Evolutionary conservation across 352 stramenopile genomes (phyloP).

Genomic region (Phytophthora megakarya): DNA sequence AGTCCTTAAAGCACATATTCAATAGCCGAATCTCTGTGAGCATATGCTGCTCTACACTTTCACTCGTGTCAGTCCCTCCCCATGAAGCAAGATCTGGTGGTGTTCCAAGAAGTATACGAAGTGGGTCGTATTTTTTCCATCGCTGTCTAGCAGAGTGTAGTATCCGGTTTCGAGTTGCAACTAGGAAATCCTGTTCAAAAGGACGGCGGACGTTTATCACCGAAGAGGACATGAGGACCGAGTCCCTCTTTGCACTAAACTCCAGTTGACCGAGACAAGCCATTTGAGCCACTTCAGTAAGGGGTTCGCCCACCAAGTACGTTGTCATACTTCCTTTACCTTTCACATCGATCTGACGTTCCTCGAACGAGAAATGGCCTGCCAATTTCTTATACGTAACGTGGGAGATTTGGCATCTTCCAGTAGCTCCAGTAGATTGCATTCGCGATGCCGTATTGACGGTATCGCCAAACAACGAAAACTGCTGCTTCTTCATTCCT

Average conservation of each 20-base stretch:
- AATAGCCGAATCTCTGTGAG: slow-evolving; percentile 60
- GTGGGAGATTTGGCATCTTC: slow-evolving; percentile 79
- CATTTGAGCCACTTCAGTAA: slow-evolving; percentile 66
- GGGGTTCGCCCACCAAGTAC: slow-evolving; percentile 77
- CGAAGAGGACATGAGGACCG: slow-evolving; percentile 54
- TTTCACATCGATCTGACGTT: slow-evolving; percentile 85
- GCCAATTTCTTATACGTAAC: slow-evolving; percentile 84
- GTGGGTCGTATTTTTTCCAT: slow-evolving; percentile 65
- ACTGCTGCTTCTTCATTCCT: slow-evolving; percentile 93
- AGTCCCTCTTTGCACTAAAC: slow-evolving; percentile 64
- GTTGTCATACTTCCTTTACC: slow-evolving; percentile 86
- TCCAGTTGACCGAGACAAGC: slow-evolving; percentile 68
- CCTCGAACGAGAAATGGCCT: slow-evolving; percentile 78
- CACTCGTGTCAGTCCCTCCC: slow-evolving; percentile 41
- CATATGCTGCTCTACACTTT: slow-evolving; percentile 67
- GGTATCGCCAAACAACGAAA: slow-evolving; percentile 94
- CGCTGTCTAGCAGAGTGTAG: slow-evolving; percentile 54
- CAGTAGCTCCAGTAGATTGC: slow-evolving; percentile 87
- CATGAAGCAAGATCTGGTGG: slow-evolving; percentile 46
- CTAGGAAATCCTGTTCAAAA: slow-evolving; percentile 62
- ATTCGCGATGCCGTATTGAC: slow-evolving; percentile 91
- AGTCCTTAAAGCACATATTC: slow-evolving; percentile 69
- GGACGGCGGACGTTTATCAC: slow-evolving; percentile 39
- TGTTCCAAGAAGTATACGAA: slow-evolving; percentile 59
- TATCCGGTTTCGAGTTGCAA: slow-evolving; percentile 52